Base-by-base conservation (phyloP, 1,284 basidiomycete species). In the Marasmius oreades region DNA sequence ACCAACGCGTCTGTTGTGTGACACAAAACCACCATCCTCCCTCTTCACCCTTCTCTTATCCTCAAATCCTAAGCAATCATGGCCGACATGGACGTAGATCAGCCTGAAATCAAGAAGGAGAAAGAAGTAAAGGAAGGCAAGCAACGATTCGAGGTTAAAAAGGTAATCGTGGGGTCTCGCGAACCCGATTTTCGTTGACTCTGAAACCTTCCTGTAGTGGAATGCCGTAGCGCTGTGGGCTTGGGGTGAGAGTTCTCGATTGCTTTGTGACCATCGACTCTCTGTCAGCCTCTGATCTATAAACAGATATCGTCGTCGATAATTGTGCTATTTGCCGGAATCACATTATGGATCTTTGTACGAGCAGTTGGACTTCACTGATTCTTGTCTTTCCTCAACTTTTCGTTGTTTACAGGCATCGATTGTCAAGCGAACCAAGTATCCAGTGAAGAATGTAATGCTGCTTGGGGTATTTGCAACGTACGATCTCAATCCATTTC, bases 341-440 rank as follows among this genome's bases (percentile, higher is more conserved):
- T 73, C 95, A 98, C 70, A 98, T 98, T 77, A 98, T 98, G 95
- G 95, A 98, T 73, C 88, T 97, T 51, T 98, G 95, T 96, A 67
- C 66, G 90, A 23, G 5, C 37, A n/a, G n/a, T 36, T 31, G 18
- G 22, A 23, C 36, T 24, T 34, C 24, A 31, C 42, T 16, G 16
- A 36, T 52, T n/a, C 11, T 53, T 20, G 46, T 26, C 22, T 12
- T 14, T 20, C 16, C 37, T 50, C 6, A 45, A 54, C 24, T 26
- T 51, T 54, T 31, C 36, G 53, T 24, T 55, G 37, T 24, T 24
- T 10, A 24, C 54, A 98, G 95, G 96, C 77, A 99, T 99, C 71
- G 97, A 99, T 72, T 99, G 97, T 72, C 97, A 99, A 73, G 97
- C 97, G 37, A 99, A 99, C 73, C 97, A 98, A 72, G 92, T 95